Percentiles rank a stretch among this genome's conserved stretches.
Conservation (phyloP, 768 basidiomycete genomes). For the Mycena olivaceomarginata region DNA sequence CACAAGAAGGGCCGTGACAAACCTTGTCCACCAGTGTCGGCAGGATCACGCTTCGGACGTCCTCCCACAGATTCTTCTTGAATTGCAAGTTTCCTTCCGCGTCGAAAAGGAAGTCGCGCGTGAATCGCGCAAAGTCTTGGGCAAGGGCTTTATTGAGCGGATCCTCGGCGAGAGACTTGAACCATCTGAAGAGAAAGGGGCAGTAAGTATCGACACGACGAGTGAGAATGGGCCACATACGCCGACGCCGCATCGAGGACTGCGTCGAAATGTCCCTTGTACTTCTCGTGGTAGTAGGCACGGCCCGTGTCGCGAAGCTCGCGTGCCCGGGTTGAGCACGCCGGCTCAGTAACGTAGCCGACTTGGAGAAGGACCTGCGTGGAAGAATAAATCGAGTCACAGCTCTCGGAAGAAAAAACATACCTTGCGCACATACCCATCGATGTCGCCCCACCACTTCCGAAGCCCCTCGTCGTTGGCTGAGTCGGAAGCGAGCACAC, state of each 20-base stretch:
- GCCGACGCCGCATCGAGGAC: conserved; percentile 77
- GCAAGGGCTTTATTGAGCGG: conserved; percentile 88
- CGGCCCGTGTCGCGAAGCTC: conserved; percentile 83
- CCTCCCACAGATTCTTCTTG: conserved; percentile 93
- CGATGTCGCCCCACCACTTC: conserved; percentile 81
- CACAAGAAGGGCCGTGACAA: conserved; percentile 39
- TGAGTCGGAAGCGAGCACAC: conserved; percentile 84
- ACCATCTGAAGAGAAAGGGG: conserved; percentile 72
- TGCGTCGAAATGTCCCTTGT: conserved; percentile 85
- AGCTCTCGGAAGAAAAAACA: conserved; percentile 30
- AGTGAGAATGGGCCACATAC: neutral
- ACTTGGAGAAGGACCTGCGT: conserved; percentile 82
- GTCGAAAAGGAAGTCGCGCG: conserved; percentile 89
- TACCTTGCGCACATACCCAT: conserved; percentile 81
- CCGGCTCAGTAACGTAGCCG: conserved; percentile 90
- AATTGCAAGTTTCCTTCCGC: conserved; percentile 89
- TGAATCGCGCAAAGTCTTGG: conserved; percentile 88
- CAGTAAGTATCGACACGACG: neutral
- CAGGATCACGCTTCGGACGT: conserved; percentile 88
- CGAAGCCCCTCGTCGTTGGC: conserved; percentile 84
- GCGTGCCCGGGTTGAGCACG: conserved; percentile 79
- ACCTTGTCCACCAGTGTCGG: conserved; percentile 88
- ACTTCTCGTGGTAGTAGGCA: conserved; percentile 82
- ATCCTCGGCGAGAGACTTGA: conserved; percentile 90
- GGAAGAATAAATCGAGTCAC: neutral